Percentiles rank a stretch among this genome's conserved stretches.
These are phyloP conservation scores for Thinopyrum elongatum DNA, from an alignment of 176 grass and related monocot species.

Conservation along the genomic window DNA sequence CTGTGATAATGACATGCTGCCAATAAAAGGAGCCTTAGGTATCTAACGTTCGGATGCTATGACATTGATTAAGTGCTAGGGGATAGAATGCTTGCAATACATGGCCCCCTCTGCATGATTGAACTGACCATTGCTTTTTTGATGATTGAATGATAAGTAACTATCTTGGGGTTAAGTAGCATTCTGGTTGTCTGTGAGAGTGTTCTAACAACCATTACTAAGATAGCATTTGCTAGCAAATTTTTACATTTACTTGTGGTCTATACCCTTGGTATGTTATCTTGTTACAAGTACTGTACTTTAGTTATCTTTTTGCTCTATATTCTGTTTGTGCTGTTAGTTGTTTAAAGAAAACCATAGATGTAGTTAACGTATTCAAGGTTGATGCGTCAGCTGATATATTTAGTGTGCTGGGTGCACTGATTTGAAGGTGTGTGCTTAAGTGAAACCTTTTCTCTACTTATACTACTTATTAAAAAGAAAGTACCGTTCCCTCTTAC, in stretches of 20 bases:
- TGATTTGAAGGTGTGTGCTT: background rate
- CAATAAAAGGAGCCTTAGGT: background rate
- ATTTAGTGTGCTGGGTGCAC: background rate
- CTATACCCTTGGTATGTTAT: background rate
- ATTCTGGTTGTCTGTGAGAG: background rate
- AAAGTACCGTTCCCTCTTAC: too few species aligned
- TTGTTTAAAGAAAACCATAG: background rate
- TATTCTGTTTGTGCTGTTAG: background rate
- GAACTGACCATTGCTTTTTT: background rate
- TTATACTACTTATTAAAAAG: too few species aligned
- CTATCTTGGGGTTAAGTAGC: background rate
- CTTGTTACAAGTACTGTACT: background rate
- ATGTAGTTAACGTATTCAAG: background rate
- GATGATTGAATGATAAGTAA: slow-evolving; percentile 1
- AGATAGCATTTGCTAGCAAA: background rate
- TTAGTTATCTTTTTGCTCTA: background rate
- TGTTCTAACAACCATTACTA: background rate
- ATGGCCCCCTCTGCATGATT: slow-evolving; percentile 17
- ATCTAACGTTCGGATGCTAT: background rate
- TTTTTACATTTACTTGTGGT: background rate
- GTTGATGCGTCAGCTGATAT: background rate
- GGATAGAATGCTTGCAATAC: background rate
- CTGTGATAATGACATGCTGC: slow-evolving; percentile 28
- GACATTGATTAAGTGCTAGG: background rate
- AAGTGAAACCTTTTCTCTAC: background rate